Percentiles rank a stretch among this genome's conserved stretches.
Evolutionary conservation across 192 early-diverging fungal genomes (phyloP).

Genomic region (Entophlyctis luteolus): DNA sequence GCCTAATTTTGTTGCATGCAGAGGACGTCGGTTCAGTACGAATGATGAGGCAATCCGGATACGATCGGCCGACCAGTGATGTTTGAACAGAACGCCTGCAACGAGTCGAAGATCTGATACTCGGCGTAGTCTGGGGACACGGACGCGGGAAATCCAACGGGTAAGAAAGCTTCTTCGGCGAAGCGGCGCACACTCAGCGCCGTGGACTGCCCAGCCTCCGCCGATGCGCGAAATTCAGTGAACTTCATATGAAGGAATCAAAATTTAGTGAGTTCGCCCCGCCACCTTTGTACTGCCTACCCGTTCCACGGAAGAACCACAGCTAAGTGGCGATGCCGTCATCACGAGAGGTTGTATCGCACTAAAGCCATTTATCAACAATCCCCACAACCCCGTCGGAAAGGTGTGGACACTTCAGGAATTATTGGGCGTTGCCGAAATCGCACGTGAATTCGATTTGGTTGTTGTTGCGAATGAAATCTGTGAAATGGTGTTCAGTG

Average conservation of each 20-base stretch:
- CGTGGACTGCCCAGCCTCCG: too few relatives aligned
- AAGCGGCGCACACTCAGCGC: too few relatives aligned
- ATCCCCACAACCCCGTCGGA: constrained; percentile 86
- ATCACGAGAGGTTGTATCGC: too few relatives aligned
- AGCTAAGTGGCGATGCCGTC: too few relatives aligned
- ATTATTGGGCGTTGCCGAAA: constrained; percentile 70
- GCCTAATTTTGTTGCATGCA: constrained; percentile 19
- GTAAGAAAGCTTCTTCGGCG: constrained; percentile 32
- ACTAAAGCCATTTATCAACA: constrained; percentile 93
- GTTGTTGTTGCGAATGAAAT: constrained; percentile 90
- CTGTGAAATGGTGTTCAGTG: constrained; percentile 78
- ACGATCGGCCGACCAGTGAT: constrained; percentile 12
- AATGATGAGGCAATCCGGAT: background rate
- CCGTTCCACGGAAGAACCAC: too few relatives aligned
- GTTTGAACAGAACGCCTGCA: constrained; percentile 28
- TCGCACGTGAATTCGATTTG: constrained; percentile 79
- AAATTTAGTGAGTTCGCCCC: too few relatives aligned
- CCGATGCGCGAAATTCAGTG: too few relatives aligned
- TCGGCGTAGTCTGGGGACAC: constrained; percentile 37
- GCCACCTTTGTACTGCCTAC: too few relatives aligned
- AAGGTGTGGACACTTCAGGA: constrained; percentile 20
- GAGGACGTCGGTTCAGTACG: background rate
- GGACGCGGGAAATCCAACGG: constrained; percentile 30
- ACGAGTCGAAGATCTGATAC: constrained; percentile 44
- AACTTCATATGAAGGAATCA: too few relatives aligned